A percentile compares a stretch with the other conserved stretches of the same genome.
Evolutionary conservation across 1,284 basidiomycete species (phyloP).

Genomic region (Rhodotorula sp.): DNA sequence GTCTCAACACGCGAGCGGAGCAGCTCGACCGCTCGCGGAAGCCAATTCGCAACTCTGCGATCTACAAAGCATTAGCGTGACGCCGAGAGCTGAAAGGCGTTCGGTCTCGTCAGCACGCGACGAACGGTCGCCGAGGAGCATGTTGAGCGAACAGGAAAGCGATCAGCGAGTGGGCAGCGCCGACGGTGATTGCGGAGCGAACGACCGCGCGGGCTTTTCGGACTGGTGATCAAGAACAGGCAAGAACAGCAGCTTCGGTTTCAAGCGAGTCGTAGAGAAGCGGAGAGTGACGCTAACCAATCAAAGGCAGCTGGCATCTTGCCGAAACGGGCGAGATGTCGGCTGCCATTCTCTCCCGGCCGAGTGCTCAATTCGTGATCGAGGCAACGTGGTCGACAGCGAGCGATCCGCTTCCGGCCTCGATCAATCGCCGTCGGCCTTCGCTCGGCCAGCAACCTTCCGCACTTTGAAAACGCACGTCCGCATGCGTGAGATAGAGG

Average conservation of each 20-base stretch:
- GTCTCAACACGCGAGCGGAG: too few species aligned
- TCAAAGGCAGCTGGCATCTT: background rate
- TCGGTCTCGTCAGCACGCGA: background rate
- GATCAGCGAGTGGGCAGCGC: background rate
- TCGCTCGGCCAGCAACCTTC: background rate
- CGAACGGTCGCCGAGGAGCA: background rate
- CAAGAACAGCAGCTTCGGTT: background rate
- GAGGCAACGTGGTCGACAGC: background rate
- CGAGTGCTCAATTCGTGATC: background rate
- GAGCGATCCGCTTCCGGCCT: background rate
- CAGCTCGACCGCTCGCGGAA: too few species aligned
- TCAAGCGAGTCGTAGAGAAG: background rate
- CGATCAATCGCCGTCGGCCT: background rate
- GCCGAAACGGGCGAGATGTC: background rate
- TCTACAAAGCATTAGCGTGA: too few species aligned
- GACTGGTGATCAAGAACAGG: background rate
- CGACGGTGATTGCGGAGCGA: background rate
- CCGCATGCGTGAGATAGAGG: too few species aligned
- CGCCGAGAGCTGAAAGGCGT: background rate
- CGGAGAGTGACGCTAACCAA: background rate
- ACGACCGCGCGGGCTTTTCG: background rate
- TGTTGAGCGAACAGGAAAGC: slow-evolving; percentile 4
- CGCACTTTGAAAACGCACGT: too few species aligned
- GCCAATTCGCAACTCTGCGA: too few species aligned
- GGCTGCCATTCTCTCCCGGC: background rate